phyloP scores from a whole-genome alignment of 139 green algal genomes.

The Zygnema cylindricum region DNA sequence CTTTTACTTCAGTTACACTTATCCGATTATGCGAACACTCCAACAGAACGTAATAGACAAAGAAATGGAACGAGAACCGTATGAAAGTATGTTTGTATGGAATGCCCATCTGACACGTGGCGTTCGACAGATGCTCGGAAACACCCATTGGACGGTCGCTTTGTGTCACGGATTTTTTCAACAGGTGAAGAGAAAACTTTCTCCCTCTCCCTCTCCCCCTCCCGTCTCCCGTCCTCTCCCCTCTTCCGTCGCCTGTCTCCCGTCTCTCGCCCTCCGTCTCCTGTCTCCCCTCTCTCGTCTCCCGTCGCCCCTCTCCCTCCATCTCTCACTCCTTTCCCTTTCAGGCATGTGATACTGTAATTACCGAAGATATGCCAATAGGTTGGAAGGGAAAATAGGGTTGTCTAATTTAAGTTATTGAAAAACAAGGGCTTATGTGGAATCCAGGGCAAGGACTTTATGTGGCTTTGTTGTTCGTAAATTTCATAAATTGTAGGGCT shows the following conservation, averaged over 20 bases:
- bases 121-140: constrained; percentile 69
- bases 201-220: neutral
- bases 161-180: constrained; percentile 93
- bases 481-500: too few species aligned
- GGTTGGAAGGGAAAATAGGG: too few species aligned
- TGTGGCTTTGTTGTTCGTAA: too few species aligned
- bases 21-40: constrained; percentile 70
- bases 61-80: constrained; percentile 5
- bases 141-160: constrained; percentile 78
- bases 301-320: neutral
- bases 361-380: too few species aligned
- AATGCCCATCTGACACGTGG: constrained; percentile 84
- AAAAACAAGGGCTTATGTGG: too few species aligned
- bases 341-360: too few species aligned
- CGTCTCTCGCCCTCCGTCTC: neutral
- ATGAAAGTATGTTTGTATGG: constrained; percentile 89
- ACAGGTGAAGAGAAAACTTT: constrained; percentile 68
- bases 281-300: neutral
- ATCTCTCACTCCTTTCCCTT: neutral
- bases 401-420: too few species aligned
- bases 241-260: neutral
- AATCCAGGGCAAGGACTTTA: too few species aligned
- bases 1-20: constrained; percentile 94
- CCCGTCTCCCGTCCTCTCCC: neutral
- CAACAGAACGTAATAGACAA: constrained; percentile 44